Evolutionary conservation across 2,329 filamentous ascomycete species (phyloP).

Genomic region (Aspergillus sp.): DNA sequence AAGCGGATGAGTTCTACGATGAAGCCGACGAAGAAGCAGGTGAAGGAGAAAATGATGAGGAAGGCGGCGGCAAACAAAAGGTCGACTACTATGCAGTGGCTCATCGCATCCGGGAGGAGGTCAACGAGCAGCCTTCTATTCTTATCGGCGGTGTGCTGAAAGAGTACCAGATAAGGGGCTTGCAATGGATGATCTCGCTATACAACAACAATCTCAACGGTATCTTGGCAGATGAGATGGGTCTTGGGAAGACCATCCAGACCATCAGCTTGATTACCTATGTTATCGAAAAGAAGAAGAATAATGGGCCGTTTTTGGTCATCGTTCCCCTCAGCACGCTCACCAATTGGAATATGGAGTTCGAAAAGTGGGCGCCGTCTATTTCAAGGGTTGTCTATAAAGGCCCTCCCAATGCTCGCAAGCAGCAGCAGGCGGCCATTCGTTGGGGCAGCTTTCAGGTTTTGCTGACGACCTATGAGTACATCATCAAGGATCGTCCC

Average conservation of each 20-base stretch:
- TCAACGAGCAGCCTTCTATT: conserved; percentile 71
- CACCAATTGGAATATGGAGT: conserved; percentile 97
- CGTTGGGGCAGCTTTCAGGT: conserved; percentile 94
- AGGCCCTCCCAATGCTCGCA: conserved; percentile 78
- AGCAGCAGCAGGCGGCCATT: conserved; percentile 86
- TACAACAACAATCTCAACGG: conserved; percentile 99
- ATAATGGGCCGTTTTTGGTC: conserved; percentile 85
- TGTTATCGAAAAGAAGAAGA: conserved; percentile 89
- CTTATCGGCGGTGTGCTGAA: conserved; percentile 88
- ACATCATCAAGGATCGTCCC: conserved; percentile 97
- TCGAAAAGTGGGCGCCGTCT: conserved; percentile 95
- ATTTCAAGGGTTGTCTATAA: conserved; percentile 90
- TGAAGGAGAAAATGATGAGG: conserved; percentile 56
- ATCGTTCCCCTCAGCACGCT: conserved; percentile 95
- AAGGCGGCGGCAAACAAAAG: conserved; percentile 57
- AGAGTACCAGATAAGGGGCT: conserved; percentile 95
- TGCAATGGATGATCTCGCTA: conserved; percentile 98
- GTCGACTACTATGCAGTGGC: conserved; percentile 99
- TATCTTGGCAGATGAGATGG: conserved; percentile 98
- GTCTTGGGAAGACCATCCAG: conserved; percentile 98
- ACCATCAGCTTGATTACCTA: conserved; percentile 97
- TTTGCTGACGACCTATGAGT: conserved; percentile 93
- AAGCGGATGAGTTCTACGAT: conserved; percentile 45
- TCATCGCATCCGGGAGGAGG: conserved; percentile 88
- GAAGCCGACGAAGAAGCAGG: conserved; percentile 58